These are phyloP conservation scores for Plasmopara viticola DNA, from an alignment of 352 stramenopile genomes.

Conservation along the genomic window DNA sequence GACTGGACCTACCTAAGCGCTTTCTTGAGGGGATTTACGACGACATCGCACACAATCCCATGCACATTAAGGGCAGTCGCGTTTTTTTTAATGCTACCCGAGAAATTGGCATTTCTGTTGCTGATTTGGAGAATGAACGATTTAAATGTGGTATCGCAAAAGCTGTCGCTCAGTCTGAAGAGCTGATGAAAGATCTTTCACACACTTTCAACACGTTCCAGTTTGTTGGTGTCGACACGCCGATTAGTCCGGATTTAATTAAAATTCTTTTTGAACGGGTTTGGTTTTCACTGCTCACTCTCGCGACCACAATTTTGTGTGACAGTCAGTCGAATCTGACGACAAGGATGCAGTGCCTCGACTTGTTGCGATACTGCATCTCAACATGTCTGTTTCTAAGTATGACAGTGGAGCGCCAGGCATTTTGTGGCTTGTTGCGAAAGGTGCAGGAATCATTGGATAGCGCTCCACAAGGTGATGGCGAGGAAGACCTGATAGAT, in stretches of 20 bases:
- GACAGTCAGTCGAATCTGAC: constrained; percentile 73
- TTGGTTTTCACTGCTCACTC: constrained; percentile 93
- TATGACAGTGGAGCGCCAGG: constrained; percentile 68
- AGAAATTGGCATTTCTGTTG: constrained; percentile 34
- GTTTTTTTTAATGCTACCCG: constrained; percentile 40
- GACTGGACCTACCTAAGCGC: constrained; percentile 83
- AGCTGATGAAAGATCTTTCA: constrained; percentile 81
- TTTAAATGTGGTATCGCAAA: constrained; percentile 60
- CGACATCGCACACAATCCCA: constrained; percentile 89
- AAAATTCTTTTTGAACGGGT: constrained; percentile 89
- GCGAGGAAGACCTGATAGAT: constrained; percentile 9
- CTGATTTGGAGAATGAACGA: constrained; percentile 73
- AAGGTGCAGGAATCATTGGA: constrained; percentile 67
- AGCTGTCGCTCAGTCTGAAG: constrained; percentile 73
- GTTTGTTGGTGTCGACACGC: constrained; percentile 87
- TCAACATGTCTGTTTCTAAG: constrained; percentile 79
- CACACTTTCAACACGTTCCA: constrained; percentile 84
- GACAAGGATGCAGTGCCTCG: constrained; percentile 74
- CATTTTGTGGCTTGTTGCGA: constrained; percentile 67
- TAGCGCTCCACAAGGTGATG: constrained; percentile 3
- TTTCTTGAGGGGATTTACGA: constrained; percentile 96
- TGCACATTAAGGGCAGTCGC: constrained; percentile 84
- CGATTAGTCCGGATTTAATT: constrained; percentile 87
- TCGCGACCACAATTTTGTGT: constrained; percentile 79
- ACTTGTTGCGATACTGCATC: constrained; percentile 74